A percentile compares a stretch with the other conserved stretches of the same genome.
phyloP scores from a whole-genome alignment of 768 basidiomycete genomes.

The Epithele typhae region DNA sequence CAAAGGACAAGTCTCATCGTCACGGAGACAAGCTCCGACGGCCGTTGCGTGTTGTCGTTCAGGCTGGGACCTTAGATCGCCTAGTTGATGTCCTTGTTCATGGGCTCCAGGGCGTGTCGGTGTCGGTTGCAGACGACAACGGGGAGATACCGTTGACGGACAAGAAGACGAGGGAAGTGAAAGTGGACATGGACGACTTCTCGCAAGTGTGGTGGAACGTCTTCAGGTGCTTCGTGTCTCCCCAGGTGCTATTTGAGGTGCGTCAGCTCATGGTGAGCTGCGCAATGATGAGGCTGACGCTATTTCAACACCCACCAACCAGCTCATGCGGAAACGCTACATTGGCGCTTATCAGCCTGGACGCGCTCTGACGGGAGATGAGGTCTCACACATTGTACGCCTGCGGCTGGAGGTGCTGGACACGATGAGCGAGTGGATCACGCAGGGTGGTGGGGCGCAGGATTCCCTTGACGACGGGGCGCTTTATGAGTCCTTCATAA shows the following conservation, averaged over 20 bases:
- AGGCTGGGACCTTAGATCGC: conserved; percentile 72
- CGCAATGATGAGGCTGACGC: not conserved
- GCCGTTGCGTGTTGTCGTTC: conserved; percentile 70
- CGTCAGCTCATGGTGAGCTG: conserved; percentile 14
- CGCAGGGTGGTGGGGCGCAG: conserved; percentile 69
- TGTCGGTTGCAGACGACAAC: conserved; percentile 82
- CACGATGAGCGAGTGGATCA: conserved; percentile 69
- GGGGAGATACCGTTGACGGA: conserved; percentile 78
- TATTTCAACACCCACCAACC: conserved; percentile 7
- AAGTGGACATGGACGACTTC: conserved; percentile 72
- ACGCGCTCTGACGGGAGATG: conserved; percentile 37
- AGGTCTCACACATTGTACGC: conserved; percentile 45
- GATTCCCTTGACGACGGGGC: conserved; percentile 71
- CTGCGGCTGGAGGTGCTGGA: conserved; percentile 61
- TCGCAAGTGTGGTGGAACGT: conserved; percentile 78
- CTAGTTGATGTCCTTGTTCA: conserved; percentile 74
- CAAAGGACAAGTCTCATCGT: conserved; percentile 53
- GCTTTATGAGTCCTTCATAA: conserved; percentile 51
- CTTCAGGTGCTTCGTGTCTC: conserved; percentile 78
- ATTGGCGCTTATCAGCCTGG: conserved; percentile 44
- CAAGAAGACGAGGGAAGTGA: conserved; percentile 66
- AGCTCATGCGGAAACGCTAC: conserved; percentile 79
- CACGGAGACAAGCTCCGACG: conserved; percentile 65
- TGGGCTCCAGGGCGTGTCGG: conserved; percentile 71
- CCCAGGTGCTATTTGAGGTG: conserved; percentile 83